Evolutionary conservation across 148 eudicot species (phyloP).

Genomic region (Camellia japonica): DNA sequence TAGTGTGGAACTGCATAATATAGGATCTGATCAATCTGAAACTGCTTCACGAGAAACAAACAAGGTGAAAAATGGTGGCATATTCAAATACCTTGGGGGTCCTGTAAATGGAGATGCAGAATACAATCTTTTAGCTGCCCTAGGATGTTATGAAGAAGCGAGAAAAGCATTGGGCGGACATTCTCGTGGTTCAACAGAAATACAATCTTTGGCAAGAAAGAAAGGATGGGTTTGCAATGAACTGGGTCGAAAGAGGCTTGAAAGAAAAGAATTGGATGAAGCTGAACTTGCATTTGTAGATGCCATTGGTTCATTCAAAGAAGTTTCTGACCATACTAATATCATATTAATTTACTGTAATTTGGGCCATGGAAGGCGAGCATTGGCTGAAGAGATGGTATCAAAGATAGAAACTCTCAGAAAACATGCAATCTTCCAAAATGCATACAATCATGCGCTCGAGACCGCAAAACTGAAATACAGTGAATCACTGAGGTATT

Average conservation of each 20-base stretch:
- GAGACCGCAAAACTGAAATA: conserved; percentile 73
- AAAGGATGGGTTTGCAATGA: conserved; percentile 99
- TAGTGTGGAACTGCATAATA: conserved; percentile 14
- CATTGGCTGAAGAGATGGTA: conserved; percentile 75
- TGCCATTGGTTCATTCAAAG: conserved; percentile 75
- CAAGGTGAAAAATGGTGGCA: conserved; percentile 66
- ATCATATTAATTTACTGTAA: conserved; percentile 82
- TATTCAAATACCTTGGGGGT: conserved; percentile 70
- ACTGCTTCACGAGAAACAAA: conserved; percentile 32
- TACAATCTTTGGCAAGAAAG: conserved; percentile 70
- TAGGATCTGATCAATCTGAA: conserved; percentile 25
- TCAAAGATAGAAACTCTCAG: conserved; percentile 56
- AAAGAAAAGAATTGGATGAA: conserved; percentile 59
- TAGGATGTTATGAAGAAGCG: conserved; percentile 78
- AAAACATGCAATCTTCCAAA: conserved; percentile 41
- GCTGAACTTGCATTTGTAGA: conserved; percentile 83
- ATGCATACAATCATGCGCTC: conserved; percentile 59
- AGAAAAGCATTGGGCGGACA: conserved; percentile 51
- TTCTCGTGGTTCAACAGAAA: conserved; percentile 44
- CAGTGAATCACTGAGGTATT: conserved; percentile 63
- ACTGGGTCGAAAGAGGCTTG: conserved; percentile 74
- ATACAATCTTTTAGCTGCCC: conserved; percentile 54
- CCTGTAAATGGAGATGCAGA: conserved; percentile 50
- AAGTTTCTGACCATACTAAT: conserved; percentile 79
- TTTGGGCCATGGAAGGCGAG: conserved; percentile 91